Percentiles rank a stretch among this genome's conserved stretches.
These are phyloP conservation scores for Vitis hybrid DNA, from an alignment of 177 flowering plant species.

Conservation along the genomic window DNA sequence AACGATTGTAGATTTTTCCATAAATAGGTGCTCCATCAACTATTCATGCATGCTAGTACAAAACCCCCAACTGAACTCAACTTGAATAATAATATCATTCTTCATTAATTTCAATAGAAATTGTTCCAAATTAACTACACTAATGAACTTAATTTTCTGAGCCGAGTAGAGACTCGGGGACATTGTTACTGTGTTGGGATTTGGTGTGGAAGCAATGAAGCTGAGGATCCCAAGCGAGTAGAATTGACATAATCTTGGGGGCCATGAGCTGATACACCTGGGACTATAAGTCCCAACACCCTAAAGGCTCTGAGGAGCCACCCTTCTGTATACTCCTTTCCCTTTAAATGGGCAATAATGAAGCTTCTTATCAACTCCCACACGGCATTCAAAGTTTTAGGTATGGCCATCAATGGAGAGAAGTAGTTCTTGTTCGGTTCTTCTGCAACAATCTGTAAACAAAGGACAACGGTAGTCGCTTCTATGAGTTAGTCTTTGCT, in stretches of 20 bases:
- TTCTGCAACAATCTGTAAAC: not conserved
- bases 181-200: not conserved
- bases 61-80: too few species aligned
- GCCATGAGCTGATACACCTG: conserved; percentile 26
- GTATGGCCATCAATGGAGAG: conserved; percentile 6
- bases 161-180: too few species aligned
- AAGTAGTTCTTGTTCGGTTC: conserved; percentile 30
- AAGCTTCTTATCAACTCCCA: conserved; percentile 55
- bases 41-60: too few species aligned
- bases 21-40: too few species aligned
- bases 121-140: too few species aligned
- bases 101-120: too few species aligned
- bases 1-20: too few species aligned
- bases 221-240: conserved; percentile 18
- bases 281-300: conserved; percentile 14
- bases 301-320: conserved; percentile 15
- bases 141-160: too few species aligned
- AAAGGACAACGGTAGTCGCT: too few species aligned
- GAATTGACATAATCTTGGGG: conserved; percentile 39
- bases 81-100: too few species aligned
- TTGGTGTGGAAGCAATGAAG: not conserved
- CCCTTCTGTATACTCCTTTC: conserved; percentile 46
- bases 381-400: conserved; percentile 33
- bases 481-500: too few species aligned
- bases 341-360: conserved; percentile 22